Percentiles rank a stretch among this genome's conserved stretches.
phyloP scores from a whole-genome alignment of 805 yeast species.

The Candida michaelii region DNA sequence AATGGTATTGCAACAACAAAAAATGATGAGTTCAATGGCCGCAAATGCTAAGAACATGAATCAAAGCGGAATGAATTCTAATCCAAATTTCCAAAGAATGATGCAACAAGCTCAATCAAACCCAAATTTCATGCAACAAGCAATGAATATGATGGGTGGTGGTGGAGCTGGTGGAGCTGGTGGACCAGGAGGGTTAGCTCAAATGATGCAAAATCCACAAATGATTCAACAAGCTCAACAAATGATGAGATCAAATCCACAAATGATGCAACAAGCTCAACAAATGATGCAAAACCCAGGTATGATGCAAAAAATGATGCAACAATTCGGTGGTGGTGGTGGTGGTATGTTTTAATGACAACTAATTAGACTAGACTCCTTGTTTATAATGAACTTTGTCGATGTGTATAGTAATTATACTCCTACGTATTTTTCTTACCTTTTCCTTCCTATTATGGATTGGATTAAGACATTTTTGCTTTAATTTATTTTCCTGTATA shows the following conservation, averaged over 20 bases:
- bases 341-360: constrained; percentile 8
- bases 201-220: constrained; percentile 57
- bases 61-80: constrained; percentile 18
- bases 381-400: too few species aligned
- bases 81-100: constrained; percentile 49
- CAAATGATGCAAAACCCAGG: constrained; percentile 57
- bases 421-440: neutral
- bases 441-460: too few species aligned
- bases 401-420: constrained; percentile 2
- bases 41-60: constrained; percentile 43
- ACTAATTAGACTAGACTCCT: neutral
- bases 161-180: constrained; percentile 34
- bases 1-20: constrained; percentile 85
- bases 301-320: constrained; percentile 69
- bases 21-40: constrained; percentile 94
- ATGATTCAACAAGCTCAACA: constrained; percentile 49
- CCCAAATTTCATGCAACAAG: constrained; percentile 56
- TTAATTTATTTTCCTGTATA: too few species aligned
- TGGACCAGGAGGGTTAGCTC: constrained; percentile 53
- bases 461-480: too few species aligned
- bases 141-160: constrained; percentile 63
- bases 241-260: constrained; percentile 46
- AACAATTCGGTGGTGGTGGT: constrained; percentile 61
- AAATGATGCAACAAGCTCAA: constrained; percentile 39
- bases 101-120: constrained; percentile 55